Percentiles rank a stretch among this genome's conserved stretches.
These are phyloP conservation scores for Fraxinus paxiana DNA, from an alignment of 305 asterid genomes.

Conservation along the genomic window DNA sequence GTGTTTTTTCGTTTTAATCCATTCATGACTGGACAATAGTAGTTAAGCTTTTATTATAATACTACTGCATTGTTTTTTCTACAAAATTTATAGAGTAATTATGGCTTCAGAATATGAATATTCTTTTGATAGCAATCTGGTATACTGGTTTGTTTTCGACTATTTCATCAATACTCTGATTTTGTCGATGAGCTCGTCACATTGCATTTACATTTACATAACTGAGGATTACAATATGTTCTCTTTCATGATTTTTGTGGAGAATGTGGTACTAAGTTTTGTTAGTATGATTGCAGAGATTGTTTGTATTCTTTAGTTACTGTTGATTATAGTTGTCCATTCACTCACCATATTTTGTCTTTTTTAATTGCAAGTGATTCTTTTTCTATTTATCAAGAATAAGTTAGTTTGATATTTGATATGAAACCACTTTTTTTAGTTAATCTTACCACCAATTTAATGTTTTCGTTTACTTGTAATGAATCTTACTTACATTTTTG, in stretches of 20 bases:
- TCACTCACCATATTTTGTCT: background rate
- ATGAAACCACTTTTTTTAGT: background rate
- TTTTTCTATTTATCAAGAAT: background rate
- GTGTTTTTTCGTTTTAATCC: background rate
- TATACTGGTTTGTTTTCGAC: constrained; percentile 1
- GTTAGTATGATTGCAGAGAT: constrained; percentile 16
- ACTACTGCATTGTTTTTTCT: background rate
- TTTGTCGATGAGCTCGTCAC: background rate
- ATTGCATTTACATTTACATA: background rate
- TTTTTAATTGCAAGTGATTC: background rate
- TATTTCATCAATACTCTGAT: background rate
- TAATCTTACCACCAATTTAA: background rate
- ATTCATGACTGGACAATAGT: background rate
- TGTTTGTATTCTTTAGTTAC: constrained; percentile 6
- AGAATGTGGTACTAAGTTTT: constrained; percentile 11
- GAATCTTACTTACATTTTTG: constrained; percentile 13
- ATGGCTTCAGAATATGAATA: background rate
- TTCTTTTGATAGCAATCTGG: background rate
- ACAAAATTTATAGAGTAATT: background rate
- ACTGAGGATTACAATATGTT: background rate
- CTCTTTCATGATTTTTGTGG: constrained; percentile 16
- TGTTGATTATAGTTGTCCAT: background rate
- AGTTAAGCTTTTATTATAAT: background rate
- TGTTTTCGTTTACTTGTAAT: background rate
- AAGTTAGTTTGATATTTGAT: background rate